phyloP scores from a whole-genome alignment of 2,329 filamentous ascomycete genomes.

The Aspergillus brasiliensis region DNA sequence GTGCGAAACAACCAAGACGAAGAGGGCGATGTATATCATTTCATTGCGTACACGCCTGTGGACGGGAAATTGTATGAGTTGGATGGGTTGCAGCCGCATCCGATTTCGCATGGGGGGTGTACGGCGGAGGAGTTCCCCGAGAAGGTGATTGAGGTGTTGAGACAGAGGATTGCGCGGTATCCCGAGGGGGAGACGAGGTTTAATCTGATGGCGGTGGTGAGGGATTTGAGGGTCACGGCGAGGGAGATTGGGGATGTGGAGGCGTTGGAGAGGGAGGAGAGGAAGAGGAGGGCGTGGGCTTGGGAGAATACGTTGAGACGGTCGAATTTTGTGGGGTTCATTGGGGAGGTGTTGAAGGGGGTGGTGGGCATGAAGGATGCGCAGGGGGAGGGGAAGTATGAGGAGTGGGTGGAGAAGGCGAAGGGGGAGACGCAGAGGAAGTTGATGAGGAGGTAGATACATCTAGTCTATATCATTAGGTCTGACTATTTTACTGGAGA shows the following conservation, averaged over 20 bases:
- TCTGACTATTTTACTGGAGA: too few relatives aligned
- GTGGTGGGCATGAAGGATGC: constrained; percentile 75
- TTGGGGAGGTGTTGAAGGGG: constrained; percentile 83
- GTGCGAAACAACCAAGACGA: constrained; percentile 69
- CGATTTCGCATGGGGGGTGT: constrained; percentile 84
- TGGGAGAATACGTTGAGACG: constrained; percentile 92
- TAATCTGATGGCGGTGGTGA: constrained; percentile 90
- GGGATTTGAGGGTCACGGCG: constrained; percentile 76
- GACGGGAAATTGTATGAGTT: constrained; percentile 85
- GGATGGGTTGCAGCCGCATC: constrained; percentile 89
- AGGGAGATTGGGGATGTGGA: constrained; percentile 81
- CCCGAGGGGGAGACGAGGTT: constrained; percentile 87
- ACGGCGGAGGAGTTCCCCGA: constrained; percentile 70
- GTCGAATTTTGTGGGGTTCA: constrained; percentile 96
- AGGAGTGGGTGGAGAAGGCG: constrained; percentile 78
- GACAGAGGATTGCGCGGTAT: constrained; percentile 80
- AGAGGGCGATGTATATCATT: constrained; percentile 95
- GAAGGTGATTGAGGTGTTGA: constrained; percentile 83
- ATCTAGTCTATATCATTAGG: not conserved
- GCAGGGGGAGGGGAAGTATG: constrained; percentile 66
- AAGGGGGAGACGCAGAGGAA: constrained; percentile 47
- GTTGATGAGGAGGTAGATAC: constrained; percentile 32
- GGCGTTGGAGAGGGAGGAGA: constrained; percentile 74
- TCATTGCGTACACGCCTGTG: constrained; percentile 89
- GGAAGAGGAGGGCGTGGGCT: constrained; percentile 81